Base-by-base conservation (phyloP, 1,284 basidiomycete species). In the Xanthoconium separans region DNA sequence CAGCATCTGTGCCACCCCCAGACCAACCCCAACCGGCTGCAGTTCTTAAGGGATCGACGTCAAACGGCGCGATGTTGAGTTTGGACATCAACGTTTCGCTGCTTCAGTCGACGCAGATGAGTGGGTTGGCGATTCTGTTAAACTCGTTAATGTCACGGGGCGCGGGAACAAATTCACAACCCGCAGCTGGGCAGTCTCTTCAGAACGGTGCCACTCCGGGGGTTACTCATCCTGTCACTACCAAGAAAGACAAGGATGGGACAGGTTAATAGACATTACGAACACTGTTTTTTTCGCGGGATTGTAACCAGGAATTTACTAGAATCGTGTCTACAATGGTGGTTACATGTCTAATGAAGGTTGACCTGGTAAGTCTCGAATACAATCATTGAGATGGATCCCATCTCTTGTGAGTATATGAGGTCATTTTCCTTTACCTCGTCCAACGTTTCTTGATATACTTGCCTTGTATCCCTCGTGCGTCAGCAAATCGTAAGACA, bases 51-150 rank as follows among this genome's bases (percentile, higher is more conserved):
- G 83, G 85, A 24, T 82, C 85, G 3, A 82, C 82, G 8, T 79
- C 82, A 9, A 83, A 87, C 62, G 88, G 87, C 13, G 78, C 79
- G 27, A 82, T 84, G 76, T 70, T 90, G 56, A 86, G 78, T 62
- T 71, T 91, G 54, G 89, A 91, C 59, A 87, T 91, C 63, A 89
- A 90, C 57, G 81, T 89, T 24, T 83, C 82, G 15, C 69, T 84
- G 15, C 72, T 91, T 51, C 85, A 89, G 65, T 75, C 81, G 13
- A 73, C 79, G 16, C 88, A 91, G 63, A 85, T 88, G 82, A 87
- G 78, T 61, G 87, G 87, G 12, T 62, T 90, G 57, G 85, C 85
- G 27, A 70, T 86, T 56, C 73, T 91, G 10, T 70, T 91, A 55
- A 89, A 87, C 66, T 83, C 84, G 6, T 68, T 90, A 57, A 83